Evolutionary conservation across 2,329 filamentous ascomycete species (phyloP).

Genomic region (Orbilia brochopaga): DNA sequence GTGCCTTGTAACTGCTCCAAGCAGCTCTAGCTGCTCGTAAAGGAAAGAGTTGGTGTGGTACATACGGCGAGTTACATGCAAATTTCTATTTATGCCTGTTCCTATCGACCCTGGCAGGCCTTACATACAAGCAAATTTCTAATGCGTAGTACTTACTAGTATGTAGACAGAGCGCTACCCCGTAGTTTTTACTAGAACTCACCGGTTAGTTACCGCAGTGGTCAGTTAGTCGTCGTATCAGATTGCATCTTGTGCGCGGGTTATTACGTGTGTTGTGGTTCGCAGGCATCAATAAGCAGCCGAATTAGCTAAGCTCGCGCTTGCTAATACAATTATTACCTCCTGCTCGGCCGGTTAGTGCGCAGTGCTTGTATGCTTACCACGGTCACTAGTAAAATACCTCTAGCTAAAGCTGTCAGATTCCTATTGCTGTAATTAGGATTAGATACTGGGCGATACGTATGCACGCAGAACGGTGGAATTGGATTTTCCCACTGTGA

Average conservation of each 20-base stretch:
- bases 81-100: constrained; percentile 37
- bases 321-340: not conserved
- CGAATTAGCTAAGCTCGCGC: constrained; percentile 3
- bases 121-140: too few relatives aligned
- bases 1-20: not conserved
- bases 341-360: too few relatives aligned
- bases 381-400: too few relatives aligned
- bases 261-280: constrained; percentile 22
- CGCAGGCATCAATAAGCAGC: not conserved
- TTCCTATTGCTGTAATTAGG: constrained; percentile 12
- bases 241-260: constrained; percentile 18
- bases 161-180: too few relatives aligned
- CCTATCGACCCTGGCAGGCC: too few relatives aligned
- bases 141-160: too few relatives aligned
- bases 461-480: not conserved
- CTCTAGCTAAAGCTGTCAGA: constrained; percentile 8
- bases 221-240: not conserved
- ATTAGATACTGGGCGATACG: not conserved
- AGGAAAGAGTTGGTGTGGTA: constrained; percentile 19
- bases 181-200: too few relatives aligned
- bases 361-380: too few relatives aligned
- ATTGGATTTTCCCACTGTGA: too few relatives aligned
- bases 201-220: too few relatives aligned
- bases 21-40: not conserved
- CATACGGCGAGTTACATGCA: constrained; percentile 19